Conservation (phyloP, 805 yeast genomes). For the Metschnikowia sp. region DNA sequence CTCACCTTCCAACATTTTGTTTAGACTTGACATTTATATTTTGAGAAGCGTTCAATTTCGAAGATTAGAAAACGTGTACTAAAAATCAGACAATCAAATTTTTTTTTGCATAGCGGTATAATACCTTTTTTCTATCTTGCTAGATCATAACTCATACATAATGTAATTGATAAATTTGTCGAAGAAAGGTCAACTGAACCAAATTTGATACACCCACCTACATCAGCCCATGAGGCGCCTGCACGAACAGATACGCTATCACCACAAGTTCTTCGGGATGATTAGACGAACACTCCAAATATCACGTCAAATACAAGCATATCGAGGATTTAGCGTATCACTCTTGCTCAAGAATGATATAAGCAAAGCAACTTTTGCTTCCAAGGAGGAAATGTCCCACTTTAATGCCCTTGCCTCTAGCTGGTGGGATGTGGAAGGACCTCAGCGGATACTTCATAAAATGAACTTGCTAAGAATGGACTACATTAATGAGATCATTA, state of each 20-base stretch:
- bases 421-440: slow-evolving; percentile 98
- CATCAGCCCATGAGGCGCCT: slow-evolving; percentile 1
- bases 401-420: slow-evolving; percentile 82
- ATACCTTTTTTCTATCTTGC: no score
- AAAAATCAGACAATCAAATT: not conserved
- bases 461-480: slow-evolving; percentile 92
- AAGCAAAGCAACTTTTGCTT: slow-evolving; percentile 36
- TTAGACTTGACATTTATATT: no score
- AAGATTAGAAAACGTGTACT: not conserved
- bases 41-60: not conserved
- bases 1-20: no score
- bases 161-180: not conserved
- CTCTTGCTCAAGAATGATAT: not conserved
- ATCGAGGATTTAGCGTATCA: slow-evolving; percentile 6
- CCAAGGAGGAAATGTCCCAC: slow-evolving; percentile 68
- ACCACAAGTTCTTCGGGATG: slow-evolving; percentile 9
- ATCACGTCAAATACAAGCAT: not conserved
- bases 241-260: slow-evolving; percentile 1
- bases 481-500: slow-evolving; percentile 66
- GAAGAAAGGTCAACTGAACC: not conserved
- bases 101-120: no score
- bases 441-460: slow-evolving; percentile 89
- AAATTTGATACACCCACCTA: not conserved
- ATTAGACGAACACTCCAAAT: slow-evolving; percentile 4
- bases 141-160: no score